These are phyloP conservation scores for Diplogelasinospora grovesii DNA, from an alignment of 495 filamentous ascomycete genomes.

Conservation along the genomic window DNA sequence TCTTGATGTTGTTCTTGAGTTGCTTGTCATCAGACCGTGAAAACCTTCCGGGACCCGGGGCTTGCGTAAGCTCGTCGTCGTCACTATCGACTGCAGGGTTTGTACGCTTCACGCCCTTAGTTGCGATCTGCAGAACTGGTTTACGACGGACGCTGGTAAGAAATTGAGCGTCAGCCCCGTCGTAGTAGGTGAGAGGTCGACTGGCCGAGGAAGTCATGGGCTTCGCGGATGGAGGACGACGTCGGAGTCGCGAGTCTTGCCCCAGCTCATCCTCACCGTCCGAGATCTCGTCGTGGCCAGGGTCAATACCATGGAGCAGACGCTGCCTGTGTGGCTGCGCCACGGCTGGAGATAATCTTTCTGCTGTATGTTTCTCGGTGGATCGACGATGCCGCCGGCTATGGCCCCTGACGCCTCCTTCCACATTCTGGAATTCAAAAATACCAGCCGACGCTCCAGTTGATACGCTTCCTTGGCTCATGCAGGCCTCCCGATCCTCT, in stretches of 20 bases:
- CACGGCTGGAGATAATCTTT: background rate
- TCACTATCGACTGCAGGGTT: background rate
- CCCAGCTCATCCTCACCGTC: slow-evolving; percentile 12
- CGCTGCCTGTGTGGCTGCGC: background rate
- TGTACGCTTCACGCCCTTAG: slow-evolving; percentile 7
- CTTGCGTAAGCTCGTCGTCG: slow-evolving; percentile 10
- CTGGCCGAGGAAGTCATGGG: background rate
- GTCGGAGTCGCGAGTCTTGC: no score
- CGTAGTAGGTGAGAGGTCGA: background rate
- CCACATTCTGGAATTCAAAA: slow-evolving; percentile 16
- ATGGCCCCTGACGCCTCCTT: background rate
- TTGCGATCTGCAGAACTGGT: background rate
- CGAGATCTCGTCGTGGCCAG: slow-evolving; percentile 7
- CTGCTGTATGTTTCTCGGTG: no score
- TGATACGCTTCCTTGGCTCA: slow-evolving; percentile 14
- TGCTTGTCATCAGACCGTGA: background rate
- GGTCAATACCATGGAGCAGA: background rate
- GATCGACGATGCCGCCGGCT: slow-evolving; percentile 9
- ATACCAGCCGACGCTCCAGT: slow-evolving; percentile 8
- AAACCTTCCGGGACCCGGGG: background rate
- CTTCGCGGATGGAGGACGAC: no score
- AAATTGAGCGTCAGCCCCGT: slow-evolving; percentile 14
- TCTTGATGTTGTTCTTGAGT: background rate
- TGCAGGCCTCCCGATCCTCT: slow-evolving; percentile 20
- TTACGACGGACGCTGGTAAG: slow-evolving; percentile 1